These are phyloP conservation scores for Fusarium burgessii DNA, from an alignment of 2,329 filamentous ascomycete species.

Conservation along the genomic window DNA sequence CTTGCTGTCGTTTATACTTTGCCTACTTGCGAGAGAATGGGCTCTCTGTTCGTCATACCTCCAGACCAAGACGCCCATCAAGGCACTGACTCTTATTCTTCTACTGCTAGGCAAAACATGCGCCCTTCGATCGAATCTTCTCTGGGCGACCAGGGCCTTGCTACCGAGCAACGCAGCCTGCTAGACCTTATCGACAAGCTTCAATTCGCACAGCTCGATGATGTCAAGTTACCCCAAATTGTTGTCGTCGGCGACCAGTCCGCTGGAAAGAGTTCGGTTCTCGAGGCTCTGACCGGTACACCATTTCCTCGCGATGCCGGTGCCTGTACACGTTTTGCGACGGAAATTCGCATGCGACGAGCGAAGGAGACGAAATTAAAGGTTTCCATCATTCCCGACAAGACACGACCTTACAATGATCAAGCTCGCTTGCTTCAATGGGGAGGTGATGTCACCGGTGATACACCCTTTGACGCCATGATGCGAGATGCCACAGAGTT, in stretches of 20 bases:
- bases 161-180: conserved; percentile 66
- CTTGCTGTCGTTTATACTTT: conserved; percentile 1
- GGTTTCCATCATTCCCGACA: conserved; percentile 68
- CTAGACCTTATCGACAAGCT: conserved; percentile 69
- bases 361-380: conserved; percentile 58
- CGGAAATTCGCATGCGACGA: conserved; percentile 67
- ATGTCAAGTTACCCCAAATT: conserved; percentile 69
- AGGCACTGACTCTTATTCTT: conserved; percentile 42
- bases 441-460: conserved; percentile 59
- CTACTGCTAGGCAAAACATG: conserved; percentile 48
- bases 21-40: conserved; percentile 41
- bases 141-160: conserved; percentile 62
- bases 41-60: conserved; percentile 45
- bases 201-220: conserved; percentile 64
- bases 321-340: conserved; percentile 72
- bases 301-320: conserved; percentile 70
- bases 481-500: conserved; percentile 64
- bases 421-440: conserved; percentile 61
- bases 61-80: conserved; percentile 34
- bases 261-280: conserved; percentile 72
- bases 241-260: conserved; percentile 75
- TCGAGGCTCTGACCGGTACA: conserved; percentile 73
- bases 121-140: conserved; percentile 60
- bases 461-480: conserved; percentile 62
- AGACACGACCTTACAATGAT: conserved; percentile 59